These are phyloP conservation scores for Triticum timopheevii DNA, from an alignment of 176 grass and related monocot species.

Conservation along the genomic window DNA sequence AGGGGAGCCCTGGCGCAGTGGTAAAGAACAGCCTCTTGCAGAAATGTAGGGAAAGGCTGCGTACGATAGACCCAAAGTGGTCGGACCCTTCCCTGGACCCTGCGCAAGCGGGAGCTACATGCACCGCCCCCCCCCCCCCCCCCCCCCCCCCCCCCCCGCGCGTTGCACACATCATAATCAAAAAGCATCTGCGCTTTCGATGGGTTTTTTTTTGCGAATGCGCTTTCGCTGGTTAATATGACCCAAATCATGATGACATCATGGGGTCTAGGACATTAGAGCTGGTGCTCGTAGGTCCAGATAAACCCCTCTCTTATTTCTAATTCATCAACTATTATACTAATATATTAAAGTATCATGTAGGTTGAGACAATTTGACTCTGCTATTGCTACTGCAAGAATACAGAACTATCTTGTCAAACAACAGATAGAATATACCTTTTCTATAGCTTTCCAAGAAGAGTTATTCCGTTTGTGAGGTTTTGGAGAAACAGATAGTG, in stretches of 20 bases:
- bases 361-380: constrained; percentile 11
- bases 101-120: no score
- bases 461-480: constrained; percentile 88
- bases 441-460: constrained; percentile 87
- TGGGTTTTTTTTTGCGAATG: no score
- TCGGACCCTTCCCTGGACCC: no score
- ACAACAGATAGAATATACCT: constrained; percentile 47
- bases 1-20: no score
- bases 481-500: constrained; percentile 72
- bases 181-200: background rate
- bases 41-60: no score
- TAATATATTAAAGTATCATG: background rate
- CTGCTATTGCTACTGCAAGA: background rate
- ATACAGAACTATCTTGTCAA: background rate
- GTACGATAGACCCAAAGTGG: no score
- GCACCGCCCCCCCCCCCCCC: no score
- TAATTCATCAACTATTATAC: background rate
- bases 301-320: background rate
- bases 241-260: background rate
- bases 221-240: no score
- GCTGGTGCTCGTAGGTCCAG: background rate
- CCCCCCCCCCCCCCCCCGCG: no score
- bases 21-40: no score
- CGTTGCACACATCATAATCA: background rate
- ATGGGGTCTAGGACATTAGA: background rate